Base-by-base conservation (phyloP, 2,329 filamentous ascomycete species). In the Botrytis fabae region DNA sequence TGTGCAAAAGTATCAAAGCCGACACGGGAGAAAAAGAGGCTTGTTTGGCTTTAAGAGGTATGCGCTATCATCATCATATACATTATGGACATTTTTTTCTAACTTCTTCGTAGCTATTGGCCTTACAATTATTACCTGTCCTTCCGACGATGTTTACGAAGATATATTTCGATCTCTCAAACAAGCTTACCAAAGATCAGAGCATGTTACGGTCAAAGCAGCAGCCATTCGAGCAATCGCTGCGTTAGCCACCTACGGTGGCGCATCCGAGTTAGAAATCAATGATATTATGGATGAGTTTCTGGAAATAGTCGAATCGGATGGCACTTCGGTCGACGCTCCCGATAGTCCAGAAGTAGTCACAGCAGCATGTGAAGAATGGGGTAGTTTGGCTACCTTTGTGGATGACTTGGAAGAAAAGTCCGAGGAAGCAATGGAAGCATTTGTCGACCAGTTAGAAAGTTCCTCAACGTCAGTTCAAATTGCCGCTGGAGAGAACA, bases 401-500 rank as follows among this genome's bases (percentile, higher is more conserved):
- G 81, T 92, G 25, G 89, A 92, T 14, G 90, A 92, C 75, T 81
- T 92, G 48, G 87, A 92, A 80, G 85, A 86, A 32, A 85, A 87
- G 76, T 91, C 88, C 12, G 89, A 91, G 77, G 83, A 86, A 28
- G 89, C 90, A 2, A 86, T 92, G 78, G 89, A 92, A 59, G 88
- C 89, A 2, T 91, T 93, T 75, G 87, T 91, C 44, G 91, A 93
- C 61, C 91, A 93, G 80, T 86, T 93, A 38, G 86, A 91, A 60
- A 90, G 89, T 77, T 85, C 84, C 57, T 87, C 91, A 73, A 82
- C 87, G 0, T 81, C 83, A 14, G 90, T 93, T 1, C 90, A 92
- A 78, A 88, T 92, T 65, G 90, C 91, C 0, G 89, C 91, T 1
- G 91, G 91, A 25, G 90, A 93, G 79, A 91, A 91, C 78, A 92